Evolutionary conservation across 192 early-diverging fungal genomes (phyloP).

Genomic region (Coemansia sp.): DNA sequence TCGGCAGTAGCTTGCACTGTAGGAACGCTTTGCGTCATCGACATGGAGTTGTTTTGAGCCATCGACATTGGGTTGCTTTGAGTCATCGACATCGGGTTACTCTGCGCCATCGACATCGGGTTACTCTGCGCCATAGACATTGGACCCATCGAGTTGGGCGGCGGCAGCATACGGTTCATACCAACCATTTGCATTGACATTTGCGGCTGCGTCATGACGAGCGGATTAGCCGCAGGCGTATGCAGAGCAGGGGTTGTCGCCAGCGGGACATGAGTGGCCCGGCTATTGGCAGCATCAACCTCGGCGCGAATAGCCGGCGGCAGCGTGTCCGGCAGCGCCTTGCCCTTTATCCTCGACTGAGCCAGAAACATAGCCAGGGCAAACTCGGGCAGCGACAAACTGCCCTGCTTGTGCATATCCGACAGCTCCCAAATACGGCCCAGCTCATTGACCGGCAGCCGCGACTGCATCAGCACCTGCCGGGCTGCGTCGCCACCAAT

Average conservation of each 20-base stretch:
- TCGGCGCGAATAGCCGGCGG: constrained; percentile 57
- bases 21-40: not conserved
- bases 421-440: constrained; percentile 66
- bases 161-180: constrained; percentile 5
- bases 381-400: constrained; percentile 64
- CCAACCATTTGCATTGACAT: constrained; percentile 11
- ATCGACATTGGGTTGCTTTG: not conserved
- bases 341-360: constrained; percentile 57
- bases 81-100: not conserved
- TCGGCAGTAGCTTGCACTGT: constrained; percentile 6
- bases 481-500: constrained; percentile 57
- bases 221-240: not conserved
- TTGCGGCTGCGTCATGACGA: not conserved
- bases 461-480: constrained; percentile 59
- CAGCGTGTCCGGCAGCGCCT: constrained; percentile 54
- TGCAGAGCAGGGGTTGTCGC: not conserved
- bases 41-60: not conserved
- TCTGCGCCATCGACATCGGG: not conserved
- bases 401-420: constrained; percentile 51
- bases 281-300: constrained; percentile 28
- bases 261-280: not conserved
- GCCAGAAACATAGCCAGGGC: constrained; percentile 67
- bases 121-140: not conserved
- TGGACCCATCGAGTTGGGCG: constrained; percentile 4
- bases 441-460: constrained; percentile 56